Evolutionary conservation across 2,329 filamentous ascomycete species (phyloP), one percentile per base, ranked within the genome.

Genomic region (Xylaria sp.): DNA sequence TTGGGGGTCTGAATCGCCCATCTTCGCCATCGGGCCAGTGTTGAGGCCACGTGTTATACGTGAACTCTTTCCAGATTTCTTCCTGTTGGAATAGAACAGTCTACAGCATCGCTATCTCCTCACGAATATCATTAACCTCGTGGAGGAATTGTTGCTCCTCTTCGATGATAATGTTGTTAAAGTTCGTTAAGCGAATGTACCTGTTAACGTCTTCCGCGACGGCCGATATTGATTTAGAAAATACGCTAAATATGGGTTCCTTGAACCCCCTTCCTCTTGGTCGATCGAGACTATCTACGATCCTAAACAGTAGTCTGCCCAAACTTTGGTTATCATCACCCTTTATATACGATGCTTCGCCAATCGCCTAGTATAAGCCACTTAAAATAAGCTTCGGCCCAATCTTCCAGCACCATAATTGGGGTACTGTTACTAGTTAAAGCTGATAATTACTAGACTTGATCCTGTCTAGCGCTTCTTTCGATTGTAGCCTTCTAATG

Each of bases 31-130:
- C 43, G 6, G 47, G 47, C 56, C 47, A 59, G 15, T 17, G 40
- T 19, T 53, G n/a, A 13, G 49, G 49, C 55, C 60, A 59, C 9
- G 44, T 55, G n/a, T 54, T 48, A 11, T 38, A 48, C 3, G 38
- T 40, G 17, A 64, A 58, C 29, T 54, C 41, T 31, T 51, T 54
- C 48, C 47, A 60, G 17, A 64, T 43, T 25, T 64, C 57, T 17
- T 58, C 53, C 29, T 64, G 47, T 33, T 64, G 47, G 19, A 49
- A 49, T n/a, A 64, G 33, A 11, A 60, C 47, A 3, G 47, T 49
- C 33, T 60, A 8, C 11, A 64, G 60, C 57, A 64, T 64, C 1
- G 41, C 40, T 41, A 64, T 56, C 25, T 64, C 54, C 25, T 58
- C 54, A 4, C 53, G 53, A 23, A 64, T 54, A 15, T 64, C 62